Percentiles rank a stretch among this genome's conserved stretches.
Evolutionary conservation across 768 basidiomycete genomes (phyloP).

Genomic region (Rhodotorula babjevae): DNA sequence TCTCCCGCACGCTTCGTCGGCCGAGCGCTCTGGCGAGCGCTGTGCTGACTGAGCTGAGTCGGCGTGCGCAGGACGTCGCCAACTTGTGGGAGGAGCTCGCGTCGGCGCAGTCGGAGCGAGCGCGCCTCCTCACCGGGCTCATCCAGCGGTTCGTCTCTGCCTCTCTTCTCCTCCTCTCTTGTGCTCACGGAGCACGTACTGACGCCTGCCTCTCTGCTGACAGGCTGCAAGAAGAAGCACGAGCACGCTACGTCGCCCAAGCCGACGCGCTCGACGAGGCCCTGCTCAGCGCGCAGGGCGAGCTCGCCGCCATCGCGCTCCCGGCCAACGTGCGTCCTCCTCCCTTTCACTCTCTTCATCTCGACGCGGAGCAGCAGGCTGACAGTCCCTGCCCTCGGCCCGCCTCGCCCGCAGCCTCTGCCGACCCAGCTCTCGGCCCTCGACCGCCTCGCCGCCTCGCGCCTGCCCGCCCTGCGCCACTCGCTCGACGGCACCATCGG

Average conservation of each 20-base stretch:
- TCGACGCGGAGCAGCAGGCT: too few species aligned
- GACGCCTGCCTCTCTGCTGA: not conserved
- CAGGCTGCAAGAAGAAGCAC: slow-evolving; percentile 68
- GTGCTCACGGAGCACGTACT: not conserved
- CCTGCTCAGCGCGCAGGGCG: slow-evolving; percentile 62
- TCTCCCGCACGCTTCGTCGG: not conserved
- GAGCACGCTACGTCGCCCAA: slow-evolving; percentile 66
- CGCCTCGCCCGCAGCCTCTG: not conserved
- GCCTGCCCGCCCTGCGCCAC: slow-evolving; percentile 63
- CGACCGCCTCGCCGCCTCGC: slow-evolving; percentile 57
- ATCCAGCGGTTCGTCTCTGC: slow-evolving; percentile 67
- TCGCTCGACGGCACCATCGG: slow-evolving; percentile 53
- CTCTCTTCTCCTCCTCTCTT: not conserved
- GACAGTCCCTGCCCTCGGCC: too few species aligned
- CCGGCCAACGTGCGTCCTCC: slow-evolving; percentile 61
- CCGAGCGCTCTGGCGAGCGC: too few species aligned
- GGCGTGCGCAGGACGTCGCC: slow-evolving; percentile 60
- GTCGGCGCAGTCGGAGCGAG: slow-evolving; percentile 60
- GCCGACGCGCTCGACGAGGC: slow-evolving; percentile 72
- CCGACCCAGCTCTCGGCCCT: slow-evolving; percentile 72
- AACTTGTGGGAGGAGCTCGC: slow-evolving; percentile 68
- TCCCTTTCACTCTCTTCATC: too few species aligned
- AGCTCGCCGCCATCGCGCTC: slow-evolving; percentile 69
- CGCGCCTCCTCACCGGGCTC: slow-evolving; percentile 78
- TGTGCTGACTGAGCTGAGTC: not conserved